Conservation (phyloP, 345 rosid genomes). For the Pseudoturritis turrita region DNA sequence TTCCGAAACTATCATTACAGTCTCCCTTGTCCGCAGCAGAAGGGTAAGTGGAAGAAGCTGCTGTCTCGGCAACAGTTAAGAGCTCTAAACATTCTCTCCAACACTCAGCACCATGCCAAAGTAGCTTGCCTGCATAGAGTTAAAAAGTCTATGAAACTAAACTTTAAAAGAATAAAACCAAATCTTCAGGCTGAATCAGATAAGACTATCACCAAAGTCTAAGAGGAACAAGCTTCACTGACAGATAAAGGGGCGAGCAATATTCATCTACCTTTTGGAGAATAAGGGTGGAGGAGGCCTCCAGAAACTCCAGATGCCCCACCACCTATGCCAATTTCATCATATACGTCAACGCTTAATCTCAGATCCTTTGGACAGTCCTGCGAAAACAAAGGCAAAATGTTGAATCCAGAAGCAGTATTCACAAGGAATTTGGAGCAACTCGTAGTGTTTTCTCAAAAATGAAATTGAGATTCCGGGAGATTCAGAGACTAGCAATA, state of each 20-base stretch:
- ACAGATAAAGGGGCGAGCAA: not conserved
- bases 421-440: not conserved
- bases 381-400: conserved; percentile 33
- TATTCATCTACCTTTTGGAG: conserved; percentile 66
- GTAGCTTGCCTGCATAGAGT: conserved; percentile 56
- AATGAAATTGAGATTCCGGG: not conserved
- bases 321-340: conserved; percentile 87
- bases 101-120: conserved; percentile 86
- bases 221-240: not conserved
- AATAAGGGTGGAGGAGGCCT: conserved; percentile 92
- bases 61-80: conserved; percentile 57
- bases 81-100: conserved; percentile 78
- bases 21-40: conserved; percentile 25
- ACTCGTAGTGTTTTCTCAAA: not conserved
- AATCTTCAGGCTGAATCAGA: not conserved
- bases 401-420: too few species aligned
- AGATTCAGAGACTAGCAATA: not conserved
- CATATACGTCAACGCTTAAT: conserved; percentile 63
- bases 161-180: not conserved
- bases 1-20: conserved; percentile 18
- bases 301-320: conserved; percentile 97
- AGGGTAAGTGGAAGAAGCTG: conserved; percentile 31
- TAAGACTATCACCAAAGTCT: not conserved
- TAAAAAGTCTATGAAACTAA: not conserved
- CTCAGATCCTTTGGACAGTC: conserved; percentile 46